These are phyloP conservation scores for Fusarium multiceps DNA, from an alignment of 2,329 filamentous ascomycete species.

Conservation along the genomic window DNA sequence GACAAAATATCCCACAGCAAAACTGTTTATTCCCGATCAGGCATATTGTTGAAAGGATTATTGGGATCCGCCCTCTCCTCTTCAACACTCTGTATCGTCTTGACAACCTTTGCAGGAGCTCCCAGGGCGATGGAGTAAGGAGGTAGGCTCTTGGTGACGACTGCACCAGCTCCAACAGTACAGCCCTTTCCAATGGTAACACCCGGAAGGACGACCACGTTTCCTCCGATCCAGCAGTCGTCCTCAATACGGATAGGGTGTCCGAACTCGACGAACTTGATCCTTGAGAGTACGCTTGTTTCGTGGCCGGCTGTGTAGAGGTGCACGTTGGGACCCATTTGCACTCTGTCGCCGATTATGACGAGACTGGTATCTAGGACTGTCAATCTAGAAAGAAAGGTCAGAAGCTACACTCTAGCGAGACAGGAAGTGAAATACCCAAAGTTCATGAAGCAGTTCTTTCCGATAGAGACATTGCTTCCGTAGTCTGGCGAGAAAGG, in stretches of 20 bases:
- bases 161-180: conserved; percentile 61
- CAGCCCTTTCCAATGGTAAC: conserved; percentile 64
- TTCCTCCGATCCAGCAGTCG: conserved; percentile 67
- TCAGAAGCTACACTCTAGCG: background rate
- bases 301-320: conserved; percentile 80
- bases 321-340: conserved; percentile 77
- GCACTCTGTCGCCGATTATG: conserved; percentile 74
- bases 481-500: conserved; percentile 74
- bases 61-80: conserved; percentile 44
- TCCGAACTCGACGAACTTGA: conserved; percentile 61
- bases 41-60: conserved; percentile 45
- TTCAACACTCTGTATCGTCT: conserved; percentile 56
- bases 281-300: conserved; percentile 65
- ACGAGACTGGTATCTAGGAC: conserved; percentile 81
- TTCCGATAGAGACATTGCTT: conserved; percentile 70
- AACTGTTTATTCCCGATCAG: conserved; percentile 35
- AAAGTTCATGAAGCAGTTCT: conserved; percentile 71
- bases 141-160: conserved; percentile 63
- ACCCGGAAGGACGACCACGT: conserved; percentile 62
- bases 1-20: background rate
- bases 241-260: conserved; percentile 60
- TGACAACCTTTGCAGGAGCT: conserved; percentile 61
- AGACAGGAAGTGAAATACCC: conserved; percentile 38
- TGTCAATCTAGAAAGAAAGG: conserved; percentile 54
- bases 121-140: conserved; percentile 62